A percentile compares a stretch with the other conserved stretches of the same genome.
These are phyloP conservation scores for Aspergillus sp. DNA, from an alignment of 2,329 filamentous ascomycete genomes.

Conservation along the genomic window DNA sequence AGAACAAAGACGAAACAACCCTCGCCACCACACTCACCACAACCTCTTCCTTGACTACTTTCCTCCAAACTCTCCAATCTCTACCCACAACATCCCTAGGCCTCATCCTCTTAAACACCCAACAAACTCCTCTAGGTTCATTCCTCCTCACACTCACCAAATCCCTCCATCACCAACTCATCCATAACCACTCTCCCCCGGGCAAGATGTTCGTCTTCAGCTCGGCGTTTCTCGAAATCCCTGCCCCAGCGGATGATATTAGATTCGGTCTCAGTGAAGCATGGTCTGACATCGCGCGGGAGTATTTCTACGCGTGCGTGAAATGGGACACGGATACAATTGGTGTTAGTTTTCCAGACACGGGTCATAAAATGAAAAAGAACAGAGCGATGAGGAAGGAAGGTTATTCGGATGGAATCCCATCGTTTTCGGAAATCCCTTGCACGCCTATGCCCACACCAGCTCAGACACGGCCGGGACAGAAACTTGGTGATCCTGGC, in stretches of 20 bases:
- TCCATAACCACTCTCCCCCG: slow-evolving; percentile 1
- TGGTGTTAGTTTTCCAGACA: too few relatives aligned
- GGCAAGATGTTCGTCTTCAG: slow-evolving; percentile 38
- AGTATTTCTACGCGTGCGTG: slow-evolving; percentile 36
- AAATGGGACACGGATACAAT: slow-evolving; percentile 20
- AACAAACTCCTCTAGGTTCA: slow-evolving; percentile 17
- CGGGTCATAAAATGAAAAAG: too few relatives aligned
- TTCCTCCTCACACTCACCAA: slow-evolving; percentile 25
- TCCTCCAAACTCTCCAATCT: slow-evolving; percentile 7
- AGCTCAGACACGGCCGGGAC: too few relatives aligned
- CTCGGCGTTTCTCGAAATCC: slow-evolving; percentile 20
- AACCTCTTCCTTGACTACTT: not conserved
- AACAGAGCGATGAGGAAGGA: too few relatives aligned
- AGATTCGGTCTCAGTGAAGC: slow-evolving; percentile 24
- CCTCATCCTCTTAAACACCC: slow-evolving; percentile 28
- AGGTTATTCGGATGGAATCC: too few relatives aligned
- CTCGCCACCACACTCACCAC: slow-evolving; percentile 1
- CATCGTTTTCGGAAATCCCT: not conserved
- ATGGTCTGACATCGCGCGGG: slow-evolving; percentile 28
- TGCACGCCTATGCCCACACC: not conserved
- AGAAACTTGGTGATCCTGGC: too few relatives aligned
- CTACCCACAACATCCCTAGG: slow-evolving; percentile 21
- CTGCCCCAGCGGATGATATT: slow-evolving; percentile 13
- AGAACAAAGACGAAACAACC: not conserved
- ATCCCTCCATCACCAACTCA: slow-evolving; percentile 13